Evolutionary conservation across 169 alveolate species (phyloP), one percentile per base, ranked within the genome.

Genomic region (Plasmodium vinckei): DNA sequence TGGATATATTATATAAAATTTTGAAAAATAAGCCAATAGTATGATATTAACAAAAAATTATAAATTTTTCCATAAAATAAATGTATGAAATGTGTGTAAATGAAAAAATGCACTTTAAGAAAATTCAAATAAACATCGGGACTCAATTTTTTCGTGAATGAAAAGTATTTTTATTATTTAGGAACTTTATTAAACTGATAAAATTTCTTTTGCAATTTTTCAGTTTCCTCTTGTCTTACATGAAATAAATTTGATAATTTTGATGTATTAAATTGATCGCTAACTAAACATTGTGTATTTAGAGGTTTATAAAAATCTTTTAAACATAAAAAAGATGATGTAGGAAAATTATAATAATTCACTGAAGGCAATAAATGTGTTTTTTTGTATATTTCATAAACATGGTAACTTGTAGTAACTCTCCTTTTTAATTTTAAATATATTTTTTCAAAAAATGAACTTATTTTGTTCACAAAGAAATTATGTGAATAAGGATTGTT

Each of bases 201-300:
- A 42, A 86, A 86, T 69, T 57, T 69, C 61, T 64, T 86, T 64
- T 86, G 91, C 51, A 68, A 39, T 63, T 86, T 86, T 64, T 86
- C 91, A 21, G 86, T 15, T 60, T 86, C 91, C 27, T 86, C 91
- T 56, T 86, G 91, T 39, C 91, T 56, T 57, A 84, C 91, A 46
- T 84, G 91, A 84, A 84, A 84, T 13, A 84, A 12, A 60, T 84
- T 84, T 21, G 84, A 69, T 46, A 84, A 72, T 39, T 70, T 84
- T n/a, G 87, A 73, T 13, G 46, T 54, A 39, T 9, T 65, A 51
- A 84, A 84, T 42, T 44, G 69, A 49, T 84, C 91, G n/a, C 42
- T 53, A 25, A 59, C 33, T 42, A 84, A 33, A 46, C 33, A 69
- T 1, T 69, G 49, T 27, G 47, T 19, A 72, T 69, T 84, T 60